Base-by-base conservation (phyloP, 2,329 filamentous ascomycete species). In the Coniochaeta hoffmannii region DNA sequence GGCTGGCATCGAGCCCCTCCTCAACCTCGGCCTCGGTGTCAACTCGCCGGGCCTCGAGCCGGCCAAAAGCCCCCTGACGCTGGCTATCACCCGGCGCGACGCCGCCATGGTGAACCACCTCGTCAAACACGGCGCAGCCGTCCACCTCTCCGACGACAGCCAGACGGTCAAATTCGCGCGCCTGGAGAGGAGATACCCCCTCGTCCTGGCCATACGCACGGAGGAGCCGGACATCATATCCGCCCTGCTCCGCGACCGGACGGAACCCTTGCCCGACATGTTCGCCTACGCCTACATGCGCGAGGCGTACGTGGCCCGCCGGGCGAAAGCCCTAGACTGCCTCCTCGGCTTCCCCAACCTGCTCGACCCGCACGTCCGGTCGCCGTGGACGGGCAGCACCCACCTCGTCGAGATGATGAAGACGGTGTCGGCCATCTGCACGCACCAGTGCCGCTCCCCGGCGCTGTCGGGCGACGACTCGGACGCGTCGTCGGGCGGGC, bases 121-220 rank as follows among this genome's bases (percentile, higher is more conserved):
- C 22, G 36, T 54, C 17, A 35, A 57, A 44, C 60, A 65, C 50
- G 64, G 64, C 44, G 64, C 59, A 22, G 64, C 61, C 56, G 60
- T 66, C 57, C 64, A 64, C 56, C 65, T 68, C 53, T 58, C 60
- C 17, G 61, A 69, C 53, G 58, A 63, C 22, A 64, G 64, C 19
- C 59, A 65, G 55, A 63, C 65, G 30, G 66, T 66, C 55, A 54
- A 30, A 17, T 36, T 53, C 19, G 12, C 32, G n/a, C 30, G 50
- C 19, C 11, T 19, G 15, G 41, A 46, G 11, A 15, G 31, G 28
- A 22, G 28, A 2, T 31, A 51, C 30, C 26, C 49, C 11, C 17
- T 51, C 15, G 31, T 28, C 6, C 32, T 56, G 49, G 24, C 59
- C 55, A 41, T 51, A 38, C 17, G 53, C 22, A 1, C 17, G 28